Conservation (phyloP, 352 stramenopile genomes). For the Pythium phragmitis region DNA sequence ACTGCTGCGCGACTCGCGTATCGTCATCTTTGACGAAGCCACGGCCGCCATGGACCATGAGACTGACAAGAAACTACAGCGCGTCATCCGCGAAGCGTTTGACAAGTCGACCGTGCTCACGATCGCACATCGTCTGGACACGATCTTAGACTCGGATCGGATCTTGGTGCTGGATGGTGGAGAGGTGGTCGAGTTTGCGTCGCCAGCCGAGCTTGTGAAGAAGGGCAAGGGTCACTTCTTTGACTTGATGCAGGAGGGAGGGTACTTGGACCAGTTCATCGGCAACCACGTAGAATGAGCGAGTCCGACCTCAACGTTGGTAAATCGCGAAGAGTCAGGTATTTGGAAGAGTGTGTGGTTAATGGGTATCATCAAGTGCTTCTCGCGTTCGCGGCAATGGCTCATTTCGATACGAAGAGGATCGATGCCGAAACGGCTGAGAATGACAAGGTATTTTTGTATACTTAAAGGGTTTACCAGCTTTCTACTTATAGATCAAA, state of each 20-base stretch:
- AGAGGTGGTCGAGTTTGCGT: slow-evolving; percentile 75
- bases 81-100: slow-evolving; percentile 83
- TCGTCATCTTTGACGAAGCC: slow-evolving; percentile 78
- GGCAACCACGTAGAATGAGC: not conserved
- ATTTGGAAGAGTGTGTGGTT: too few species aligned
- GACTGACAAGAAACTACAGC: slow-evolving; percentile 54
- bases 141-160: slow-evolving; percentile 6
- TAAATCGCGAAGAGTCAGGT: too few species aligned
- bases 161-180: slow-evolving; percentile 51
- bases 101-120: slow-evolving; percentile 92
- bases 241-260: slow-evolving; percentile 43
- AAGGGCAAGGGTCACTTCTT: slow-evolving; percentile 42
- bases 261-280: slow-evolving; percentile 32
- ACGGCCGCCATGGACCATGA: slow-evolving; percentile 72
- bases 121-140: slow-evolving; percentile 47
- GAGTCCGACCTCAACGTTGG: not conserved
- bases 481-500: slow-evolving; percentile 7
- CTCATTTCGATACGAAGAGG: too few species aligned
- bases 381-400: too few species aligned
- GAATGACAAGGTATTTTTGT: too few species aligned
- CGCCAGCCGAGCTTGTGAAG: slow-evolving; percentile 60
- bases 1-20: slow-evolving; percentile 65
- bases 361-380: too few species aligned
- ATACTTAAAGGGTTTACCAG: too few species aligned
- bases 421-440: too few species aligned